Percentiles rank a stretch among this genome's conserved stretches.
phyloP scores from a whole-genome alignment of 179 eudicot genomes.

The Spinacia oleracea region DNA sequence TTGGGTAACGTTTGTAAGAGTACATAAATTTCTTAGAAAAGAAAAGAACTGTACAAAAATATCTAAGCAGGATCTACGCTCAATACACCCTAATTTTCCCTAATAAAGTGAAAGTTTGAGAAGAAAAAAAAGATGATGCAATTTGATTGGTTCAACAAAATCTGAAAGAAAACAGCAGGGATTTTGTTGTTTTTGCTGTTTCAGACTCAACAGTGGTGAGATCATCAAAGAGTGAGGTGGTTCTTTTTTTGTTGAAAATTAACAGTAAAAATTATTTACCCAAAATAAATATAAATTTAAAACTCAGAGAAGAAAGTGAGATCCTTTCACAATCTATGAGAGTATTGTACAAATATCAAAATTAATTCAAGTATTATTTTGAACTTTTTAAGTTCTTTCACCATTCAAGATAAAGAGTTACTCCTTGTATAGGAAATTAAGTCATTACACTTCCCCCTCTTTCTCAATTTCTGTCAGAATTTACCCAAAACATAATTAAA shows the following conservation, averaged over 20 bases:
- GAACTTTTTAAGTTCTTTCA: slow-evolving; percentile 25
- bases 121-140: slow-evolving; percentile 12
- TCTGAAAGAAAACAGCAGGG: slow-evolving; percentile 22
- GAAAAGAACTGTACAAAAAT: slow-evolving; percentile 22
- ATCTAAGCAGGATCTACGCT: slow-evolving; percentile 45
- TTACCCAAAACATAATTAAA: slow-evolving; percentile 5
- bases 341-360: slow-evolving; percentile 2
- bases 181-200: slow-evolving; percentile 44
- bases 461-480: slow-evolving; percentile 26
- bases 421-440: slow-evolving; percentile 25
- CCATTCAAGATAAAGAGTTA: slow-evolving; percentile 32
- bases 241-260: slow-evolving; percentile 8
- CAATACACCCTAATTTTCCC: slow-evolving; percentile 27
- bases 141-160: slow-evolving; percentile 34
- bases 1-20: background rate
- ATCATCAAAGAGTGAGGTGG: slow-evolving; percentile 26
- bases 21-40: background rate
- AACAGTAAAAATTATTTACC: background rate
- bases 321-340: slow-evolving; percentile 36
- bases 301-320: slow-evolving; percentile 30
- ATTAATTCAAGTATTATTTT: background rate
- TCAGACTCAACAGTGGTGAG: slow-evolving; percentile 38
- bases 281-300: background rate
- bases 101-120: slow-evolving; percentile 25
- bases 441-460: slow-evolving; percentile 34